Evolutionary conservation across 208 protist species (phyloP), one percentile per base, ranked within the genome.

Genomic region (Leishmania major): DNA sequence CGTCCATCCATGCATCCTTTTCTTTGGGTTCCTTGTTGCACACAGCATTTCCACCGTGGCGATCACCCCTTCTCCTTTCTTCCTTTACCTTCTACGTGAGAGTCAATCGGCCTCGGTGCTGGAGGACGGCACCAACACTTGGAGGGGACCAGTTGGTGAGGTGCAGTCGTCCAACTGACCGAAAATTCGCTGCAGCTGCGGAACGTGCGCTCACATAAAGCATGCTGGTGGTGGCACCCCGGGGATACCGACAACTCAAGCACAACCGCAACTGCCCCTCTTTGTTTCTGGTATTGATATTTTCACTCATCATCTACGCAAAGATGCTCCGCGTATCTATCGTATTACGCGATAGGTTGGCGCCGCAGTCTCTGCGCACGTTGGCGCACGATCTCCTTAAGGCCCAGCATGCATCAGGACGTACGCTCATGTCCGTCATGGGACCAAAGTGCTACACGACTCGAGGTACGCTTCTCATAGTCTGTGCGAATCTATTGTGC

Each of bases 401-500:
- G 10, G 62, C 79, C 4, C 82, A 85, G 55, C 66, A 82, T 51
- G 71, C 77, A 5, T 82, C 82, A 6, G 82, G 82, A n/a, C 82
- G 64, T 28, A 70, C 77, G 10, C 49, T 85, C 31, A 82, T 85
- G 82, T 85, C 31, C 28, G 40, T 55, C 28, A 70, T 85, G 77
- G 82, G 89, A 15, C 83, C 85, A 35, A 64, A n/a, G 72, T 84
- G 74, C 25, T 80, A 75, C 64, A 73, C 84, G 7, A 75, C 49
- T 3, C 40, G 79, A 83, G 85, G 83, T 51, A 76, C 67, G 22
- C 25, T 75, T 28, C 37, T 90, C 31, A 84, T 93, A 15, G 73
- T 45, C 10, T 55, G 82, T 4, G 88, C 90, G 1, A 89, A 89
- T 60, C 51, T 80, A 0, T 64, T 96, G 75, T 95, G 88, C 71